Conservation (phyloP, 2,329 filamentous ascomycete genomes). For the Tolypocladium guangdongense region DNA sequence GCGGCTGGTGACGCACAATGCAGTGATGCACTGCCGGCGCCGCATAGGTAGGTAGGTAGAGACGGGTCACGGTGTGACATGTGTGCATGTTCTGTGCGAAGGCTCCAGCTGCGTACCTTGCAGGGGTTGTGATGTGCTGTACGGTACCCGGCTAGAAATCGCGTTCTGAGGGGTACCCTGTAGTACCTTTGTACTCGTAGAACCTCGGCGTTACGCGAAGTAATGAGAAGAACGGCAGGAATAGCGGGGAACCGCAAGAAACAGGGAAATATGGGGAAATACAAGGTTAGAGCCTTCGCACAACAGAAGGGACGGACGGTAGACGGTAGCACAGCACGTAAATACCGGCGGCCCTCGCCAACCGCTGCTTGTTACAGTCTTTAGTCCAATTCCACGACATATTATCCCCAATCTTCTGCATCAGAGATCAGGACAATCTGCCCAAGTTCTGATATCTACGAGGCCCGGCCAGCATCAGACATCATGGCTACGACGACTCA, state of each 20-base stretch:
- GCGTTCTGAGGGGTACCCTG: no score
- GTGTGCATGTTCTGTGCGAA: no score
- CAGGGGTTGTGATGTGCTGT: no score
- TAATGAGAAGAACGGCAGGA: no score
- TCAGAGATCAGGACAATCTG: background rate
- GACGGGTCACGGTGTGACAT: background rate
- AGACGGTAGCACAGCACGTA: background rate
- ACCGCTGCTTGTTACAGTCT: background rate
- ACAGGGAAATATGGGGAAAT: no score
- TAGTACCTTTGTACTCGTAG: no score
- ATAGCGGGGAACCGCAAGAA: no score
- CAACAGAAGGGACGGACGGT: no score
- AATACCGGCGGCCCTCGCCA: background rate
- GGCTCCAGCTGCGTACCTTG: no score
- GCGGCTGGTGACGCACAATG: background rate
- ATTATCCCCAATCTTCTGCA: background rate
- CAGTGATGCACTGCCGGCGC: slow-evolving; percentile 9
- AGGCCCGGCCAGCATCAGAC: background rate
- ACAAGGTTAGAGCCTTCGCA: no score
- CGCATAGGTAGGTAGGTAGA: slow-evolving; percentile 7
- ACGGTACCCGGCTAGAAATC: no score
- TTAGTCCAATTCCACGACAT: background rate
- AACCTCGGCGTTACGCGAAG: no score
- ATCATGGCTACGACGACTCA: slow-evolving; percentile 29
- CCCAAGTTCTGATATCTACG: background rate